phyloP scores from a whole-genome alignment of 179 eudicot species.

The Patellifolia procumbens region DNA sequence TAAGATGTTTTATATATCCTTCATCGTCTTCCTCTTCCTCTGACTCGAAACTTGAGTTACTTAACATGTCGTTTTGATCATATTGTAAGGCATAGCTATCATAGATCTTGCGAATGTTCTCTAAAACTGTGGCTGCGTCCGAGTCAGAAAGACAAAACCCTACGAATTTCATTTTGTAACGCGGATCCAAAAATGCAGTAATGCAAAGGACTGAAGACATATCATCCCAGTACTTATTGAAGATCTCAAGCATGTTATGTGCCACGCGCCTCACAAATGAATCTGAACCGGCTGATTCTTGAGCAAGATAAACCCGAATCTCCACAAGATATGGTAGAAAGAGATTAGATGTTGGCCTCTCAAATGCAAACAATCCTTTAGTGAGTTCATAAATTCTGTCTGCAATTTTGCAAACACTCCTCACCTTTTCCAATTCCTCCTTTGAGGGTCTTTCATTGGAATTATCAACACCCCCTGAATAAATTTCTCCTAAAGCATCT shows the following conservation, averaged over 20 bases:
- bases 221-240: conserved; percentile 32
- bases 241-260: conserved; percentile 28
- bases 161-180: conserved; percentile 34
- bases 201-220: conserved; percentile 31
- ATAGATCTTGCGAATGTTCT: conserved; percentile 32
- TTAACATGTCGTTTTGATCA: too few species aligned
- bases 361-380: conserved; percentile 23
- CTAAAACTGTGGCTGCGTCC: conserved; percentile 19
- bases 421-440: conserved; percentile 35
- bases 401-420: conserved; percentile 29
- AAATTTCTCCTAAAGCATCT: too few species aligned
- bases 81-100: conserved; percentile 26
- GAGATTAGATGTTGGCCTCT: conserved; percentile 29
- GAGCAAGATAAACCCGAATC: conserved; percentile 18
- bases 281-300: conserved; percentile 26
- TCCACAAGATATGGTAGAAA: conserved; percentile 29
- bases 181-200: conserved; percentile 36
- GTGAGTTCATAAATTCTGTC: conserved; percentile 22
- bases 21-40: too few species aligned
- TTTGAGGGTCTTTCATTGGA: too few species aligned
- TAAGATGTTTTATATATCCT: too few species aligned
- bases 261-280: conserved; percentile 21
- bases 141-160: conserved; percentile 19
- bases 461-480: too few species aligned
- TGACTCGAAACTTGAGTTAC: too few species aligned